phyloP scores from a whole-genome alignment of 2,329 filamentous ascomycete genomes.

The Aspergillus brasiliensis region DNA sequence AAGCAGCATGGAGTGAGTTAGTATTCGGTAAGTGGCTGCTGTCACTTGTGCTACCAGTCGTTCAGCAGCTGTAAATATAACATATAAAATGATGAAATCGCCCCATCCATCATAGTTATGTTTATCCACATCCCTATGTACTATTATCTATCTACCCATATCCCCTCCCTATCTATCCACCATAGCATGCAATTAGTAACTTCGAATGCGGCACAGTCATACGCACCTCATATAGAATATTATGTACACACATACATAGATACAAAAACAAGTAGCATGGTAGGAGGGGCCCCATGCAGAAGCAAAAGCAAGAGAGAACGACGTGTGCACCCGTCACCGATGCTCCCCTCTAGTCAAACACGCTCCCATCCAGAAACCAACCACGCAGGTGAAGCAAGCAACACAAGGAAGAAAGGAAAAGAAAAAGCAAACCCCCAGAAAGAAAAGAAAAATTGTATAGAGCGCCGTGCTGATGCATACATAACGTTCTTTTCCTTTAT shows the following conservation, averaged over 20 bases:
- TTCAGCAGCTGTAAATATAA: no score
- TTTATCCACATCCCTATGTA: no score
- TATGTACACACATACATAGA: conserved; percentile 17
- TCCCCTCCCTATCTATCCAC: no score
- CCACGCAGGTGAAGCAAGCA: background rate
- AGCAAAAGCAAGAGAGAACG: background rate
- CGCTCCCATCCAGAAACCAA: conserved; percentile 2
- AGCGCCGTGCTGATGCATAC: conserved; percentile 23
- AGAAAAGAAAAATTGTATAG: conserved; percentile 9
- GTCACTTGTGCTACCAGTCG: no score
- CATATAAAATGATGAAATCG: no score
- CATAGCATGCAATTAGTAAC: background rate
- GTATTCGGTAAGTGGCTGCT: no score
- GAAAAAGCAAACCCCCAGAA: background rate
- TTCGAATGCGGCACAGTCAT: background rate
- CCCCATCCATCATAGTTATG: no score
- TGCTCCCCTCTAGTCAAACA: conserved; percentile 12
- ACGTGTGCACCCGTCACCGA: background rate
- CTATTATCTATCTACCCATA: no score
- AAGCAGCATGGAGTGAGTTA: no score
- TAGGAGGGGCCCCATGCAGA: background rate
- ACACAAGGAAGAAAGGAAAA: conserved; percentile 6
- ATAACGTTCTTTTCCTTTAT: conserved; percentile 7
- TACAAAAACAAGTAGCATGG: background rate
- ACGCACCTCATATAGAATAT: conserved; percentile 8